A percentile compares a stretch with the other conserved stretches of the same genome.
phyloP scores from a whole-genome alignment of 106 monocot genomes.

The Cymbidium sinense region DNA sequence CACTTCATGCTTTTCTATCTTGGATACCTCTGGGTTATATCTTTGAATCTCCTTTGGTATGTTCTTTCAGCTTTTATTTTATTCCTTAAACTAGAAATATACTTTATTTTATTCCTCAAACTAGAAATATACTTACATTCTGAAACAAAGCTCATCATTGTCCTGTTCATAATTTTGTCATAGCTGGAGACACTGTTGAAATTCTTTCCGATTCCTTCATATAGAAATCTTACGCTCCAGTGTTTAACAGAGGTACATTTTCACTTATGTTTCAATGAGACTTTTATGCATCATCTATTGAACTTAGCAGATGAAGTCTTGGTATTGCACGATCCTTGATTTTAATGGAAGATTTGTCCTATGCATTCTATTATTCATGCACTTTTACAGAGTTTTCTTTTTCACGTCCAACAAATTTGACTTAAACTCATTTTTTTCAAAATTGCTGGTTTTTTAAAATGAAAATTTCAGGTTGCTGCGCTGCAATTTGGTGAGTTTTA shows the following conservation, averaged over 20 bases:
- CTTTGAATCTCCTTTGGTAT: conserved; percentile 93
- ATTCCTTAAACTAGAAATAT: conserved; percentile 1
- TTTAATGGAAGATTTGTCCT: not conserved
- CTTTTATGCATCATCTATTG: not conserved
- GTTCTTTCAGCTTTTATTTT: conserved; percentile 1
- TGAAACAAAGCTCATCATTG: not conserved
- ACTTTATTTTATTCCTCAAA: not conserved
- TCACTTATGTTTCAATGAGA: conserved; percentile 1
- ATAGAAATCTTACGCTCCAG: conserved; percentile 95
- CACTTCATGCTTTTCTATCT: conserved; percentile 95
- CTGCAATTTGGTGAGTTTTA: conserved; percentile 98
- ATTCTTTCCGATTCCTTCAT: conserved; percentile 75
- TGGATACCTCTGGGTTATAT: conserved; percentile 99
- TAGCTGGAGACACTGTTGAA: conserved; percentile 92
- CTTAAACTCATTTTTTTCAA: not conserved
- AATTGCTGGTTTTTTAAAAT: not conserved
- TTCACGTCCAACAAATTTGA: not conserved
- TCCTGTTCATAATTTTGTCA: conserved; percentile 16
- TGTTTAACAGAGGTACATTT: conserved; percentile 85
- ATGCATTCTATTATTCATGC: not conserved
- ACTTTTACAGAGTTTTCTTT: not conserved
- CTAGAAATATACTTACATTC: not conserved
- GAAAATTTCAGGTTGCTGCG: conserved; percentile 66
- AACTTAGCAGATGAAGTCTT: not conserved
- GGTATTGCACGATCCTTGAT: not conserved